Evolutionary conservation across 2,329 filamentous ascomycete genomes (phyloP).

Genomic region (Clonostachys sp.): DNA sequence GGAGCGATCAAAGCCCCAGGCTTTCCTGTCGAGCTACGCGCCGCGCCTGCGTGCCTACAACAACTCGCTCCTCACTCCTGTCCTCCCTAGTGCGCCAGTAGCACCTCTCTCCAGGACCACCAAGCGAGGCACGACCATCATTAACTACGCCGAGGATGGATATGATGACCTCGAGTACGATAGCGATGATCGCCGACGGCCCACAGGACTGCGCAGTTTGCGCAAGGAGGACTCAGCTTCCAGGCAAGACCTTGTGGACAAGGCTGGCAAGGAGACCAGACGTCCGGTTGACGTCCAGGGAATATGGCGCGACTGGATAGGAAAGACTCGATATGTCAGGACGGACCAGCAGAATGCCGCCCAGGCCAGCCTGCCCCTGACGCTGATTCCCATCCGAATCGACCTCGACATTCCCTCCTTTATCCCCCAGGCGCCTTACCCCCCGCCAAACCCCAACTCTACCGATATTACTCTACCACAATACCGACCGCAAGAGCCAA

Average conservation of each 20-base stretch:
- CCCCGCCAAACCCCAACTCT: conserved; percentile 54
- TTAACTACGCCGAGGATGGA: conserved; percentile 97
- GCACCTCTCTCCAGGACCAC: conserved; percentile 77
- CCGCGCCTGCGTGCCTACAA: conserved; percentile 85
- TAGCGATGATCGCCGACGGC: conserved; percentile 72
- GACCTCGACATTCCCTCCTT: conserved; percentile 87
- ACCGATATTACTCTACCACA: conserved; percentile 71
- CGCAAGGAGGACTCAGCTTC: conserved; percentile 68
- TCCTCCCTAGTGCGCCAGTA: conserved; percentile 63
- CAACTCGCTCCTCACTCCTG: conserved; percentile 85
- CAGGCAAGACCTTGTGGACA: conserved; percentile 63
- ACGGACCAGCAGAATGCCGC: conserved; percentile 58
- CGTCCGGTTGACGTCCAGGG: conserved; percentile 80
- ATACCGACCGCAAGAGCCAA: conserved; percentile 74
- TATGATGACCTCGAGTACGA: conserved; percentile 76
- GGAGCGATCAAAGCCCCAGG: conserved; percentile 63
- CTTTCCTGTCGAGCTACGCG: conserved; percentile 87
- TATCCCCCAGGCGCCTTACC: conserved; percentile 57
- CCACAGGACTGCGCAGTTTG: conserved; percentile 79
- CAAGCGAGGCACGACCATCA: conserved; percentile 91
- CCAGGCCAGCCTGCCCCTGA: conserved; percentile 76
- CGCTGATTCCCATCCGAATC: conserved; percentile 91
- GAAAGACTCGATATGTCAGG: conserved; percentile 56
- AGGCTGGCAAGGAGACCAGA: conserved; percentile 76
- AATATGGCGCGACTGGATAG: conserved; percentile 95